Evolutionary conservation across 2,329 filamentous ascomycete genomes (phyloP).

Genomic region (Colletotrichum euphorbiae): DNA sequence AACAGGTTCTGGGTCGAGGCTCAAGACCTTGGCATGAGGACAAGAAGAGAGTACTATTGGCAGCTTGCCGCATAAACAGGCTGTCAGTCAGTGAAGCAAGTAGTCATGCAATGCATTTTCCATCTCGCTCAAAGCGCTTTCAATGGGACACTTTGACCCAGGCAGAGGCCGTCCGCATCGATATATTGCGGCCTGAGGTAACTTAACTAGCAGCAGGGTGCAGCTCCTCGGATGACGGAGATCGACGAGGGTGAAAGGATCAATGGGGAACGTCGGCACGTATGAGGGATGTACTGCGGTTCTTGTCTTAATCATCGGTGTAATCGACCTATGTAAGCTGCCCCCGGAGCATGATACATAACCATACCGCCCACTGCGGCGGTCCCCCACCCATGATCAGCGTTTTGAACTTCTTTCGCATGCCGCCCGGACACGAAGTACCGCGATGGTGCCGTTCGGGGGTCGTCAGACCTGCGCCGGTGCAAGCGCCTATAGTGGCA

Average conservation of each 20-base stretch:
- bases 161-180: too few species aligned
- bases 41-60: neutral
- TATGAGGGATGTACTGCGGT: neutral
- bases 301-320: neutral
- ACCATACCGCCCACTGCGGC: slow-evolving; percentile 13
- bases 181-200: neutral
- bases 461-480: too few species aligned
- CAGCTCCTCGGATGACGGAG: neutral
- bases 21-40: neutral
- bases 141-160: too few species aligned
- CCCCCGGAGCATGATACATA: neutral
- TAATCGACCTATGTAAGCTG: neutral
- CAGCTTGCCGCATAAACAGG: slow-evolving; percentile 6
- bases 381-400: slow-evolving; percentile 3
- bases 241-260: neutral
- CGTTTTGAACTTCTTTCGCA: too few species aligned
- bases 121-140: too few species aligned
- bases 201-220: neutral
- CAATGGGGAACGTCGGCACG: slow-evolving; percentile 2
- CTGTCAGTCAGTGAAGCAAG: neutral
- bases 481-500: too few species aligned
- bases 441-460: too few species aligned
- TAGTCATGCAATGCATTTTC: too few species aligned
- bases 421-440: too few species aligned
- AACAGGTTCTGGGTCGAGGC: neutral